phyloP scores from a whole-genome alignment of 345 rosid genomes.

The Sisymbrium irio region DNA sequence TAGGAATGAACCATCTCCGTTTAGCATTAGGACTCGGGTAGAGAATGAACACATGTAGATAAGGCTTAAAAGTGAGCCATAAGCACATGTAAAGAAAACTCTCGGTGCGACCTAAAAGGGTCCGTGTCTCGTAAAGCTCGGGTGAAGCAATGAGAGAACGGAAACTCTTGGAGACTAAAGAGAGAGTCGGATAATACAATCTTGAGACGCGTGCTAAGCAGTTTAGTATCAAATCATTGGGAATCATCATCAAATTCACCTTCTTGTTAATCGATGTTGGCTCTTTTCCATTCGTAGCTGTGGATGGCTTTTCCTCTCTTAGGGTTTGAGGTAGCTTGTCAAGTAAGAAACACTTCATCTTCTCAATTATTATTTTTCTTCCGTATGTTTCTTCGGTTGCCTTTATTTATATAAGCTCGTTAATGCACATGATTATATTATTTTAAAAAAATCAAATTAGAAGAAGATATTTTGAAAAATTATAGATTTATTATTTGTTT shows the following conservation, averaged over 20 bases:
- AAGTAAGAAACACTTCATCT: no score
- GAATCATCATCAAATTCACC: not conserved
- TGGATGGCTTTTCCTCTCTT: no score
- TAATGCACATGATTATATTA: no score
- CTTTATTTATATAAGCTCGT: no score
- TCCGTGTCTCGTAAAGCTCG: not conserved
- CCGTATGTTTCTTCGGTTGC: no score
- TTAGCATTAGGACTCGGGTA: not conserved
- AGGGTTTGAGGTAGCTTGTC: no score
- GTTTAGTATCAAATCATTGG: not conserved
- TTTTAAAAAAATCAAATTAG: no score
- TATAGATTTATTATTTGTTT: no score
- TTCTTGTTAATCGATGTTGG: not conserved
- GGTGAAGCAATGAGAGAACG: not conserved
- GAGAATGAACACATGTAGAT: not conserved
- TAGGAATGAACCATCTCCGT: not conserved
- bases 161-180: not conserved
- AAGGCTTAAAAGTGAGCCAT: not conserved
- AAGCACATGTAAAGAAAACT: not conserved
- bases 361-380: no score
- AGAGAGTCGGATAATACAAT: not conserved
- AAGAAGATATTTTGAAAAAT: no score
- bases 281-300: no score
- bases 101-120: not conserved
- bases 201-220: no score